Conservation (phyloP, 1,284 basidiomycete genomes). For the Rhodotorula sp. region DNA sequence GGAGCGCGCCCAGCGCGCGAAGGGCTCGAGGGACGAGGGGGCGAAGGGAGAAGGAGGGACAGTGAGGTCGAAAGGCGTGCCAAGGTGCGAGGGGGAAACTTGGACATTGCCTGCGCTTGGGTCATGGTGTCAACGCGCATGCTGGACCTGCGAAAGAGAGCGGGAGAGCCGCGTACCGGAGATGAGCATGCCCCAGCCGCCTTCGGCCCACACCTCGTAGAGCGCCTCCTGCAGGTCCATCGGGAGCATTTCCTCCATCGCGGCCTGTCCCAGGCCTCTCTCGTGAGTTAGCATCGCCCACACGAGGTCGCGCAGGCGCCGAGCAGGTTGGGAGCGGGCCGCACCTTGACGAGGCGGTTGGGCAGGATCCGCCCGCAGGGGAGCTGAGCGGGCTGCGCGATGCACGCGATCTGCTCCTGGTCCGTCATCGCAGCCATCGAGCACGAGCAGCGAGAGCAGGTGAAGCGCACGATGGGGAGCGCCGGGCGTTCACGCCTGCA, state of each 20-base stretch:
- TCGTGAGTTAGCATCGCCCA: background rate
- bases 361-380: conserved; percentile 59
- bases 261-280: conserved; percentile 58
- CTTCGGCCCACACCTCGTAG: conserved; percentile 74
- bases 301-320: background rate
- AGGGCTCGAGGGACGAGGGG: conserved; percentile 42
- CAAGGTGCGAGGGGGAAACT: conserved; percentile 69
- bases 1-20: conserved; percentile 1
- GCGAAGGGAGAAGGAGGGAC: conserved; percentile 57
- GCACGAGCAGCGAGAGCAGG: background rate
- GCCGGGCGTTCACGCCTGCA: background rate
- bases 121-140: conserved; percentile 10
- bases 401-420: conserved; percentile 2
- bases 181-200: conserved; percentile 84
- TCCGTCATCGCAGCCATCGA: background rate
- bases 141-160: background rate
- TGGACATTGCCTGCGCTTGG: conserved; percentile 69
- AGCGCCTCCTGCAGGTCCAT: conserved; percentile 65
- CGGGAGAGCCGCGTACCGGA: conserved; percentile 59
- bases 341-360: conserved; percentile 59
- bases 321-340: conserved; percentile 20
- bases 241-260: conserved; percentile 83
- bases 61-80: conserved; percentile 76
- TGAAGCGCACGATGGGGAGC: background rate
- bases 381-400: conserved; percentile 47